These are phyloP conservation scores for Dactylellina cionopaga DNA, from an alignment of 2,329 filamentous ascomycete genomes.

Conservation along the genomic window DNA sequence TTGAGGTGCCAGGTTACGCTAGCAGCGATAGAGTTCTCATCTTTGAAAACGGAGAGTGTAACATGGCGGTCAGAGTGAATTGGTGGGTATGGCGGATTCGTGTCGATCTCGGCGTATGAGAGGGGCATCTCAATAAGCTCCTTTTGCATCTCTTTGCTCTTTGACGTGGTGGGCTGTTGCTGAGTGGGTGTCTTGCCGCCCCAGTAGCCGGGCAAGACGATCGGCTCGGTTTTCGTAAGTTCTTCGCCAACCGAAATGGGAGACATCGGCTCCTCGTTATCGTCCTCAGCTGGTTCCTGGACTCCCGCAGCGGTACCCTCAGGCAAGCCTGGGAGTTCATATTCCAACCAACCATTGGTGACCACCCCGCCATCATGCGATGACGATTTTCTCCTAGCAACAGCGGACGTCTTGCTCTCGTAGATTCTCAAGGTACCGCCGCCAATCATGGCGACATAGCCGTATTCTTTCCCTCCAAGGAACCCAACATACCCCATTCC, in stretches of 20 bases:
- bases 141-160: constrained; percentile 60
- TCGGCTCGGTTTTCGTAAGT: constrained; percentile 54
- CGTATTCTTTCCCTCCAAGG: constrained; percentile 62
- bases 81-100: constrained; percentile 92
- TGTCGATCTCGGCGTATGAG: constrained; percentile 89
- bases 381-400: constrained; percentile 53
- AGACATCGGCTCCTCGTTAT: constrained; percentile 54
- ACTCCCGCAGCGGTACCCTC: constrained; percentile 52
- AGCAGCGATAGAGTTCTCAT: constrained; percentile 55
- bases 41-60: constrained; percentile 74
- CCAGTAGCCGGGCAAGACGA: constrained; percentile 41
- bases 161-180: constrained; percentile 64
- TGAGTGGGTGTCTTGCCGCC: constrained; percentile 53
- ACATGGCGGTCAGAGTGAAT: constrained; percentile 93
- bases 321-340: constrained; percentile 56
- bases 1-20: constrained; percentile 54
- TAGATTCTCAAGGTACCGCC: constrained; percentile 63
- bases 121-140: constrained; percentile 67
- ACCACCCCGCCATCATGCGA: constrained; percentile 59
- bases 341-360: constrained; percentile 56
- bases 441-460: constrained; percentile 63
- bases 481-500: constrained; percentile 63
- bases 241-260: constrained; percentile 55
- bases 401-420: constrained; percentile 56
- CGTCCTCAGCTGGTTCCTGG: constrained; percentile 46